phyloP scores from a whole-genome alignment of 148 eudicot species.

The Silene latifolia region DNA sequence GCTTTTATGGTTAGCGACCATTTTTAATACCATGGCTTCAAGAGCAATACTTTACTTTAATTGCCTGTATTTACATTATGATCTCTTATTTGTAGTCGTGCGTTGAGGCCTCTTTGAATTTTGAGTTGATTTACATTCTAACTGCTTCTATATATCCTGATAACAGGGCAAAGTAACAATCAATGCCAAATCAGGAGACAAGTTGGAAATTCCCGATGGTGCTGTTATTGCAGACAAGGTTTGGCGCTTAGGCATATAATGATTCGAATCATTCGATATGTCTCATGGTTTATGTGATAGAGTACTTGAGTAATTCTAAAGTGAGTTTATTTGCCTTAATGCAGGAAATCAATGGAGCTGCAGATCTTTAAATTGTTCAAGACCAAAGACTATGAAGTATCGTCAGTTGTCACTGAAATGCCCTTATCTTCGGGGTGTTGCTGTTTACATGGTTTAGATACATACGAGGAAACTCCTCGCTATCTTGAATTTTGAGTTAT shows the following conservation, averaged over 20 bases:
- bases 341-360: not conserved
- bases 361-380: not conserved
- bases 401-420: not conserved
- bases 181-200: not conserved
- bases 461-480: not conserved
- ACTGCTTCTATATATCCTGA: not conserved
- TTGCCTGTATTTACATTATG: no score
- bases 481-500: not conserved
- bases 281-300: not conserved
- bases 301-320: not conserved
- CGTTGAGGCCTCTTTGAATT: no score
- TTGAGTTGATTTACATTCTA: not conserved
- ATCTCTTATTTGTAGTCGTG: no score
- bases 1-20: no score
- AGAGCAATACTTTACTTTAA: no score
- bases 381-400: not conserved
- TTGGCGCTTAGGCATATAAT: not conserved
- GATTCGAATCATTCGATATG: not conserved
- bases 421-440: not conserved
- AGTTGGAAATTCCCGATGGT: slow-evolving; percentile 1
- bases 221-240: not conserved
- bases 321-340: not conserved
- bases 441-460: not conserved
- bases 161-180: slow-evolving; percentile 1
- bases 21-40: no score